Percentiles rank a stretch among this genome's conserved stretches.
Evolutionary conservation across 202 grass and related monocot genomes (phyloP).

Genomic region (Eragrostis tef): DNA sequence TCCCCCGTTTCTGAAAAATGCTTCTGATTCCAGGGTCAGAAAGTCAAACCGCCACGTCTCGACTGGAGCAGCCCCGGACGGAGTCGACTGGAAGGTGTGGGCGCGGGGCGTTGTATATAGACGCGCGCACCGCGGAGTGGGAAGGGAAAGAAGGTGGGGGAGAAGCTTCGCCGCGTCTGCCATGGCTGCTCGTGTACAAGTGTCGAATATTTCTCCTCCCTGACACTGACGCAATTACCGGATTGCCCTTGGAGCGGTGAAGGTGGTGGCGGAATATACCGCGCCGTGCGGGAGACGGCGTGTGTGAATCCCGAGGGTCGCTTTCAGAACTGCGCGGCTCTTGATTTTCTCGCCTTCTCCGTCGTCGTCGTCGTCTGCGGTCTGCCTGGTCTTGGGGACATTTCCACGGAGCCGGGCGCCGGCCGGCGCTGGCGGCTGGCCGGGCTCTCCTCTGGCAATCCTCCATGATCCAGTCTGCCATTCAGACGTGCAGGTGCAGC

Average conservation of each 20-base stretch:
- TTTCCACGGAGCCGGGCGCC: background rate
- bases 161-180: conserved; percentile 57
- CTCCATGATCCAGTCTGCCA: no score
- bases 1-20: background rate
- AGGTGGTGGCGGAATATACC: conserved; percentile 9
- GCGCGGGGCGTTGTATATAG: conserved; percentile 26
- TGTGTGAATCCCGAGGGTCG: conserved; percentile 22
- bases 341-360: background rate
- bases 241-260: background rate
- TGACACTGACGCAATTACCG: conserved; percentile 22
- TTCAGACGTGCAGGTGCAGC: no score
- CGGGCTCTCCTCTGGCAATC: no score
- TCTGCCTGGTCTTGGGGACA: background rate
- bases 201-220: background rate
- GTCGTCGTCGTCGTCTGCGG: background rate
- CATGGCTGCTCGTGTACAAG: conserved; percentile 45
- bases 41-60: conserved; percentile 48
- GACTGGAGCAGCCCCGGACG: conserved; percentile 1
- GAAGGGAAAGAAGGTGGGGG: background rate
- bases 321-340: background rate
- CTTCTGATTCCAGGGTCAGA: conserved; percentile 14
- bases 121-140: background rate
- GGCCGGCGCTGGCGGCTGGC: no score
- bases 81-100: background rate
- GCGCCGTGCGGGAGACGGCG: background rate